Conservation (phyloP, 1,139 yeast species). For the Candida mesenterica region DNA sequence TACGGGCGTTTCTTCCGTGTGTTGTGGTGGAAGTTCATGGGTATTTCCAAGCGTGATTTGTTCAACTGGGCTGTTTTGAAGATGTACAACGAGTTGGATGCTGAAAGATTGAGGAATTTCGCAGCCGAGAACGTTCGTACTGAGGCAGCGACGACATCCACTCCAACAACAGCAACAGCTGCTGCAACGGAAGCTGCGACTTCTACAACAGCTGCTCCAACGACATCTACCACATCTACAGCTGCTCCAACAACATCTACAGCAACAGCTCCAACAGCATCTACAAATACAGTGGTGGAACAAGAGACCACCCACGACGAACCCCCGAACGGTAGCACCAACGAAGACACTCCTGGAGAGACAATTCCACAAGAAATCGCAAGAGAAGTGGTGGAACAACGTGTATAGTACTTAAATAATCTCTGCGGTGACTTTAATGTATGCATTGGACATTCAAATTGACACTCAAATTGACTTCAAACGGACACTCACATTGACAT, state of each 20-base stretch:
- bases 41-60: slow-evolving; percentile 46
- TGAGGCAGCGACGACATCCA: slow-evolving; percentile 1
- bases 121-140: slow-evolving; percentile 1
- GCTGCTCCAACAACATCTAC: not conserved
- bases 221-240: not conserved
- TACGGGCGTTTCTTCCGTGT: slow-evolving; percentile 33
- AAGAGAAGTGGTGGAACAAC: slow-evolving; percentile 27
- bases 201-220: not conserved
- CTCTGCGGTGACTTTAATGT: too few relatives aligned
- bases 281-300: slow-evolving; percentile 1
- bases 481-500: too few relatives aligned
- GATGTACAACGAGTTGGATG: slow-evolving; percentile 25
- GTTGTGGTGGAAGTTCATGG: slow-evolving; percentile 57
- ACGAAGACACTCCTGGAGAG: slow-evolving; percentile 1
- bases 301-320: too few relatives aligned
- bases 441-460: too few relatives aligned
- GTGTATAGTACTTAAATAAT: slow-evolving; percentile 25
- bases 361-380: slow-evolving; percentile 7
- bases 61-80: slow-evolving; percentile 52
- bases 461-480: too few relatives aligned
- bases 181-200: not conserved
- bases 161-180: not conserved
- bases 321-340: not conserved
- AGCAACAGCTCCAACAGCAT: not conserved
- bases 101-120: slow-evolving; percentile 6